Evolutionary conservation across 116 monocot species (phyloP), one percentile per base, ranked within the genome.

Genomic region (Iris pallida): DNA sequence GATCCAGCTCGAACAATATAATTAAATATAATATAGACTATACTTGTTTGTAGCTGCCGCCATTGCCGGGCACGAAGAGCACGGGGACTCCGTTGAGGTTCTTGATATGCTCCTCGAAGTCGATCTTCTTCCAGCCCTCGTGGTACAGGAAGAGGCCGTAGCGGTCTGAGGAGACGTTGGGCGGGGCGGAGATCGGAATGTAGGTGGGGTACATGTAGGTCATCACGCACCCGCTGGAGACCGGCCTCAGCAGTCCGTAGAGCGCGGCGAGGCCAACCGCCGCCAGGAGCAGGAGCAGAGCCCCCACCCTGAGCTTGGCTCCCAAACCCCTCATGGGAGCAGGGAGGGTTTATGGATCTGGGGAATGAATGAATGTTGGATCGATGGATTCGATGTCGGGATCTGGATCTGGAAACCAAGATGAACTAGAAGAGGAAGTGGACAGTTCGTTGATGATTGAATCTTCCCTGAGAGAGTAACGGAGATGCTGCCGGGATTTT

Each of bases 201-300:
- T 97, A 92, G 15, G 90, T 97, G 40, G 97, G 97, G 67, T 97
- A 92, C 97, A 92, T 97, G 73, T 97, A 97, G 2, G 92, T 97
- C 97, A 97, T 97, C 6, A 80, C 44, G 59, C 97, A 97, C 8
- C 87, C 92, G 55, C 76, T 87, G 0, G 97, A 77, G 14, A 78
- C 77, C 16, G 92, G 92, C 67, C 74, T 87, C 66, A 92, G 61
- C 55, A 97, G 60, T 45, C 79, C 84, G 53, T 77, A 84, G 17
- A 97, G 64, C 15, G 81, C 92, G 3, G 71, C 62, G 5, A 87
- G 63, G 47, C 76, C 85, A 4, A 79, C 52, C 61, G 71, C 67
- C 17, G 77, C 51, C 15, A 72, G 68, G 17, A 88, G 55, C 14
- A 79, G 16, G 12, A 83, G 81, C 12, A 87, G 61, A 11, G 59